Conservation (phyloP, 2,329 filamentous ascomycete genomes). For the Esteya vermicola region DNA sequence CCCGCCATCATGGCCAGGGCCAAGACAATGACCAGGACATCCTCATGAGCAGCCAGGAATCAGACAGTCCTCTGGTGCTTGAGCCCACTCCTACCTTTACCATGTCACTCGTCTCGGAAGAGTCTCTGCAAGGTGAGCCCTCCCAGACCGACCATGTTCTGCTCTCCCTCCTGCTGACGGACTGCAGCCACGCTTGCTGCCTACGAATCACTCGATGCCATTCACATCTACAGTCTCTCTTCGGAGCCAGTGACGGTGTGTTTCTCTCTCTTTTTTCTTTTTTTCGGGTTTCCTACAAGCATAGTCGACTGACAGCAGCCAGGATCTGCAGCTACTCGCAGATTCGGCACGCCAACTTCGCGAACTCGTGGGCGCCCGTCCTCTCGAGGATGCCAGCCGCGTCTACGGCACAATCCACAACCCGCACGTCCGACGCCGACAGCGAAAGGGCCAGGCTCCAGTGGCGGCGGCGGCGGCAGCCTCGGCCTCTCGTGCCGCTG, state of each 20-base stretch:
- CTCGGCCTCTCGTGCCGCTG: constrained; percentile 10
- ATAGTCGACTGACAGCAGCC: constrained; percentile 1
- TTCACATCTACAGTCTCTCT: constrained; percentile 80
- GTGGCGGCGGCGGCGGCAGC: constrained; percentile 5
- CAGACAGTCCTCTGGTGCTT: constrained; percentile 33
- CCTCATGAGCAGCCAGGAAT: constrained; percentile 54
- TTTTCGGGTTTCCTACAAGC: too few relatives aligned
- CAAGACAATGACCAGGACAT: constrained; percentile 43
- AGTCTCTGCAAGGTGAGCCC: constrained; percentile 54
- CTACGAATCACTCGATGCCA: constrained; percentile 60
- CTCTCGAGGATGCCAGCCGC: constrained; percentile 42
- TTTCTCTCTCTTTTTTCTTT: neutral
- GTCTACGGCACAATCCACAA: constrained; percentile 66
- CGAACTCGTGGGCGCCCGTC: constrained; percentile 39
- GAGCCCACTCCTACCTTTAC: constrained; percentile 40
- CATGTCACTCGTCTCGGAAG: constrained; percentile 57
- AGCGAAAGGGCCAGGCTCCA: constrained; percentile 23
- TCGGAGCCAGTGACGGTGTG: constrained; percentile 51
- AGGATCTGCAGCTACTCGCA: constrained; percentile 54
- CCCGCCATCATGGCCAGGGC: constrained; percentile 3
- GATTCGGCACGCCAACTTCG: constrained; percentile 53
- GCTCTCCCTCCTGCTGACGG: too few relatives aligned
- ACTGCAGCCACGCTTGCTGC: constrained; percentile 50
- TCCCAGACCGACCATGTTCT: too few relatives aligned
- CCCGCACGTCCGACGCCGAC: constrained; percentile 41